phyloP scores from a whole-genome alignment of 2,329 filamentous ascomycete genomes.

The Sporothrix brunneoviolacea region DNA sequence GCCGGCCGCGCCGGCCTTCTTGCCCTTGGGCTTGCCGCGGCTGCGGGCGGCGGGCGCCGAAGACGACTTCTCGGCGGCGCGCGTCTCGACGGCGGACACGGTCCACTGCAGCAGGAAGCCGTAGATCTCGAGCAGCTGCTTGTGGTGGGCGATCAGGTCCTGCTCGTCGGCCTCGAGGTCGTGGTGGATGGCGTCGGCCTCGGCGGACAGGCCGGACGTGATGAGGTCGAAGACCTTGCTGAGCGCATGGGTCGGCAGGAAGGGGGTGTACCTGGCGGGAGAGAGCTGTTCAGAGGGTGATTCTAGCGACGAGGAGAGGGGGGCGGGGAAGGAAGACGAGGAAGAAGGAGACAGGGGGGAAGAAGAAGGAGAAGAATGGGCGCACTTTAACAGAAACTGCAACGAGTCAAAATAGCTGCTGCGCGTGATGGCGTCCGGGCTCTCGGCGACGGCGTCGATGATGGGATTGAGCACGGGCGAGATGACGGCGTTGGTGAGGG shows the following conservation, averaged over 20 bases:
- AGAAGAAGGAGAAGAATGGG: constrained; percentile 39
- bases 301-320: constrained; percentile 32
- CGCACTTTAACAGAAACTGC: constrained; percentile 95
- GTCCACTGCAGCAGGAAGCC: constrained; percentile 94
- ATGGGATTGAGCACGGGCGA: constrained; percentile 87
- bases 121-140: constrained; percentile 86
- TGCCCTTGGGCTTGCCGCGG: constrained; percentile 65
- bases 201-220: constrained; percentile 75
- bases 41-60: constrained; percentile 63
- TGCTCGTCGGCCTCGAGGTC: constrained; percentile 91
- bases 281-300: not conserved
- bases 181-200: constrained; percentile 77
- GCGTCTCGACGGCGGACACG: constrained; percentile 86
- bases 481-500: constrained; percentile 69
- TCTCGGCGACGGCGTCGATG: constrained; percentile 85
- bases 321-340: constrained; percentile 13
- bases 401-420: constrained; percentile 81
- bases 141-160: constrained; percentile 78
- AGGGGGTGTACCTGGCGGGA: constrained; percentile 67
- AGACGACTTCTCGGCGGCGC: constrained; percentile 82
- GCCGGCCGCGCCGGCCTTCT: constrained; percentile 45
- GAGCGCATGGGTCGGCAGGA: constrained; percentile 72
- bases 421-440: constrained; percentile 78
- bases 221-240: constrained; percentile 91
- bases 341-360: constrained; percentile 24